phyloP scores from a whole-genome alignment of 768 basidiomycete species.

The Lentinus brumalis region DNA sequence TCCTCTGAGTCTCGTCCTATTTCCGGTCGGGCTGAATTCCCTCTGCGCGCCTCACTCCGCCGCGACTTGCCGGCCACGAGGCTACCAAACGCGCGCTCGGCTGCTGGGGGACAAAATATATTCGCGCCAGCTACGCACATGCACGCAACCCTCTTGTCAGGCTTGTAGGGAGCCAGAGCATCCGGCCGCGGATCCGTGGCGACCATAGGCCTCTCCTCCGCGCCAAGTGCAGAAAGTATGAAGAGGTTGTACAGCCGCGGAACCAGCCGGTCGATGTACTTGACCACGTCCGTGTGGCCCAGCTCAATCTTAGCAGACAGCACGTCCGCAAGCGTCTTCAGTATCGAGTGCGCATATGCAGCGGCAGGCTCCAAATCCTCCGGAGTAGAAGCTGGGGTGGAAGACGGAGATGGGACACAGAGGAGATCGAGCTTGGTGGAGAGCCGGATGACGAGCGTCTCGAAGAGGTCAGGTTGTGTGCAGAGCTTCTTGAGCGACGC shows the following conservation, averaged over 20 bases:
- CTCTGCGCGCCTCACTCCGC: no score
- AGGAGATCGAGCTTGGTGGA: slow-evolving; percentile 74
- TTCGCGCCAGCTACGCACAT: no score
- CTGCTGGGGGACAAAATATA: no score
- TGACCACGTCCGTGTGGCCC: slow-evolving; percentile 69
- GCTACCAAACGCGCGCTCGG: no score
- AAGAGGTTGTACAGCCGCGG: slow-evolving; percentile 70
- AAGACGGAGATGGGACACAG: slow-evolving; percentile 40
- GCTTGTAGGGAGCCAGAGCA: no score
- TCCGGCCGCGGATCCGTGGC: slow-evolving; percentile 49
- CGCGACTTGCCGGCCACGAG: no score
- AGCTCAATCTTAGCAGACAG: slow-evolving; percentile 50
- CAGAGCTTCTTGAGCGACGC: slow-evolving; percentile 73
- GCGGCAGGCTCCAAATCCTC: slow-evolving; percentile 61
- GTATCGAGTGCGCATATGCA: slow-evolving; percentile 84
- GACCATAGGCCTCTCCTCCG: slow-evolving; percentile 26
- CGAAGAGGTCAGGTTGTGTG: slow-evolving; percentile 76
- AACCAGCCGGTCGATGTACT: slow-evolving; percentile 78
- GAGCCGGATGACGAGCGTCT: slow-evolving; percentile 76
- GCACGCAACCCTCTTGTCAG: no score
- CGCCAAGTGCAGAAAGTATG: slow-evolving; percentile 41
- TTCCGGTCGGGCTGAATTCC: no score
- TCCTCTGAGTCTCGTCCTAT: no score
- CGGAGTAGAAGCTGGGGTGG: slow-evolving; percentile 18
- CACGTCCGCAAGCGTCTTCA: slow-evolving; percentile 67